Percentiles rank a stretch among this genome's conserved stretches.
Evolutionary conservation across 441 rosid species (phyloP).

Genomic region (Brassica hybrid): DNA sequence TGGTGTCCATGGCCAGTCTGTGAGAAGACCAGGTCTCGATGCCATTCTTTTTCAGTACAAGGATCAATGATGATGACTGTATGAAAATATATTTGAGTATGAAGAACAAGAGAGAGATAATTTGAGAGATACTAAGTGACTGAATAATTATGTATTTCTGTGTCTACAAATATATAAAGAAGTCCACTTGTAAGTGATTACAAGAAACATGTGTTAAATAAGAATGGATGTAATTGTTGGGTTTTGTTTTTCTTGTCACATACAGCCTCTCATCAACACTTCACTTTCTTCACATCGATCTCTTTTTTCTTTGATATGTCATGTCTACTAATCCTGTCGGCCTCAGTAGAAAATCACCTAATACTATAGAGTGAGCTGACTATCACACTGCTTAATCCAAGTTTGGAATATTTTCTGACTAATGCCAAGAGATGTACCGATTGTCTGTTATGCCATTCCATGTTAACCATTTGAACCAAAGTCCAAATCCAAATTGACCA

Average conservation of each 20-base stretch:
- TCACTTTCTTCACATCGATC: neutral
- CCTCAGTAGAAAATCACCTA: no score
- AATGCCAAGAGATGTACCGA: no score
- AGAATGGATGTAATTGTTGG: no score
- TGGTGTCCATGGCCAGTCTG: slow-evolving; percentile 8
- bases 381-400: no score
- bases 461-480: no score
- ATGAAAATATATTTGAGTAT: neutral
- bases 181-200: neutral
- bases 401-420: no score
- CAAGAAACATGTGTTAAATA: neutral
- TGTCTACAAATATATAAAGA: neutral
- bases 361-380: no score
- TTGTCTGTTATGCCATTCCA: no score
- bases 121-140: neutral
- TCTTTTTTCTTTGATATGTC: no score
- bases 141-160: neutral
- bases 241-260: neutral
- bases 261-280: neutral
- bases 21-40: slow-evolving; percentile 6
- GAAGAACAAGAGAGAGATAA: neutral
- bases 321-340: no score
- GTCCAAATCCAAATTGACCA: no score
- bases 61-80: neutral
- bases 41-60: neutral